Base-by-base conservation (phyloP, 148 eudicot genomes). In the Cornus florida region DNA sequence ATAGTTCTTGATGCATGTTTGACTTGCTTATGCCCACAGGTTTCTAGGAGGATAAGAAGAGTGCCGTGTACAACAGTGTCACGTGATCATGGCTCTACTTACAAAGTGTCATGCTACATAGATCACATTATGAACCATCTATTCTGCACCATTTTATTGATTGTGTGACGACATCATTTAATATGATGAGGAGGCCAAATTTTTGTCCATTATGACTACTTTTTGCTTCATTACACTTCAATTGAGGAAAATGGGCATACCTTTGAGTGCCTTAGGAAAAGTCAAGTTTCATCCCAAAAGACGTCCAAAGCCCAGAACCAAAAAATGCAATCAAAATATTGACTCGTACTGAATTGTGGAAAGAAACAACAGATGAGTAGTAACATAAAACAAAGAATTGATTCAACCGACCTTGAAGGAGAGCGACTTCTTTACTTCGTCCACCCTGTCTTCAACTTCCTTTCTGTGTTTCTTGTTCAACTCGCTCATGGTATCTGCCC, bases 401-500 rank as follows among this genome's bases (percentile, higher is more conserved):
- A 60, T 75, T 83, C 79, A 79, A 82, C 92, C 77, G 88, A 95
- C 98, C 98, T 95, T 95, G 83, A 76, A 79, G 78, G 94, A 82
- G 65, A 92, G 80, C 12, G 94, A 84, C 86, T 93, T 95, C 89
- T 90, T 95, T 64, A 86, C 88, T 78, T 95, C 97, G 53, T 95
- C 98, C 75, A 86, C 87, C 83, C 73, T 90, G 24, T 91, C 98
- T 73, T 90, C 97, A 67, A 90, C 88, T 78, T 95, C 98, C 81
- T 89, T 95, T 74, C 74, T 88, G 86, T 95, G 97, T 83, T 90
- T 93, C 87, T 84, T 89, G 87, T 95, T 94, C 85, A 87, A 75
- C 83, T 91, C 96, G 77, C 91, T 88, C 98, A 93, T 93, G 77
- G 83, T 80, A 87, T 93, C 97, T 62, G 97, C 98, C 98, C 97